Base-by-base conservation (phyloP, 768 basidiomycete genomes). In the Lentinus tigrinus region DNA sequence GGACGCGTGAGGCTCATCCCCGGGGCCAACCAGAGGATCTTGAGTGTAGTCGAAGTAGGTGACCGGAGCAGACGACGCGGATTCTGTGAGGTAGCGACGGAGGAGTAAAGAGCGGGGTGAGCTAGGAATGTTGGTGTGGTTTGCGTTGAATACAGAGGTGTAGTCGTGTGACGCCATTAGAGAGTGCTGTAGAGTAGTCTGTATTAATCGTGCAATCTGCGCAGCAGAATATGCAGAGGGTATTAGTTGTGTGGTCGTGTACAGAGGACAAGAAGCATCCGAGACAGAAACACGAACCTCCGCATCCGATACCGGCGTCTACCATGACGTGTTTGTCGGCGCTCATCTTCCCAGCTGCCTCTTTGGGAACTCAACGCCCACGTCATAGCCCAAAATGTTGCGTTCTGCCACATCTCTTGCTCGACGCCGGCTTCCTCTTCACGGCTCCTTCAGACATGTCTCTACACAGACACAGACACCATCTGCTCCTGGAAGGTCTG, bases 141-240 rank as follows among this genome's bases (percentile, higher is more conserved):
- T 47, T 27, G 56, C 40, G 40, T 50, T 17, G 34, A 34, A 52
- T 42, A 61, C 60, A 66, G 62, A 68, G 47, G 61, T 58, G 60
- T 56, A 54, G 43, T 66, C 59, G 54, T 57, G 61, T 19, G 60
- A 47, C 69, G 67, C 67, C 4, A 38, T 47, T 34, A 50, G 36
- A 28, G 19, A 14, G 27, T 3, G 11, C 8, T 10, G 46, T 47
- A 23, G 19, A 17, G 24, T 52, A 46, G 36, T 17, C 34, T 52
- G 38, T 46, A 47, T 43, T 17, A 46, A 44, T 23, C 14, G n/a
- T 44, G 54, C 26, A 17, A 27, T 21, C 58, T 54, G 58, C 58
- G 26, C 58, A 55, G 58, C 53, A 54, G 58, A 51, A 8, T 19
- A 31, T 31, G 31, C 31, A 31, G 26, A 26, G 26, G 13, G 47